Evolutionary conservation across 2,329 filamentous ascomycete species (phyloP).

Genomic region (Talaromyces atroroseus): DNA sequence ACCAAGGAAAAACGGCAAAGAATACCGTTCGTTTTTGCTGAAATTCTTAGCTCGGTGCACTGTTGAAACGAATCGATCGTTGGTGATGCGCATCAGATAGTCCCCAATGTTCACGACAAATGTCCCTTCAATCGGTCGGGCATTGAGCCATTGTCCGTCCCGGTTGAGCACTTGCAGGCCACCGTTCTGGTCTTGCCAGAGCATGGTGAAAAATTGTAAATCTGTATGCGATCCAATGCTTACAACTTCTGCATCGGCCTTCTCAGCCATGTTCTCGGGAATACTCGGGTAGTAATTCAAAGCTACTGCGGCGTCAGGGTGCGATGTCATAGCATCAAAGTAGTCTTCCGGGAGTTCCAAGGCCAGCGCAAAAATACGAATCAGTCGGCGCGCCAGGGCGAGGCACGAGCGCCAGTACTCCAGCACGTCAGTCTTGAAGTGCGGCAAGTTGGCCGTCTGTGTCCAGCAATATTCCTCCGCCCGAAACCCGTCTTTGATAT

Average conservation of each 20-base stretch:
- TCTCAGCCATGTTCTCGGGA: background rate
- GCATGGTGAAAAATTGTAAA: conserved; percentile 16
- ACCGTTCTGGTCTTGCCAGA: conserved; percentile 10
- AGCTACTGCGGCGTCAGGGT: conserved; percentile 11
- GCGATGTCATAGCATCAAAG: conserved; percentile 27
- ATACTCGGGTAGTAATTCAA: conserved; percentile 16
- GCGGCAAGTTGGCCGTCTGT: background rate
- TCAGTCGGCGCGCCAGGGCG: conserved; percentile 11
- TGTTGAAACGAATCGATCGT: conserved; percentile 13
- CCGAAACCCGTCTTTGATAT: background rate
- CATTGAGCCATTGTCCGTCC: conserved; percentile 17
- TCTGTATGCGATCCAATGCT: conserved; percentile 17
- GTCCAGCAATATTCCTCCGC: background rate
- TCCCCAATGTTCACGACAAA: conserved; percentile 16
- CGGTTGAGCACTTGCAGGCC: conserved; percentile 14
- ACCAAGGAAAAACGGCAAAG: conserved; percentile 13
- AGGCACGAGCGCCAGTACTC: conserved; percentile 13
- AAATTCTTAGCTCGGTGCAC: conserved; percentile 11
- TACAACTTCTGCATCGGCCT: background rate
- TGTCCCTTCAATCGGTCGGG: conserved; percentile 7
- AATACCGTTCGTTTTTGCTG: conserved; percentile 11
- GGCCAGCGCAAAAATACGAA: conserved; percentile 14
- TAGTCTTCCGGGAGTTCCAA: conserved; percentile 14
- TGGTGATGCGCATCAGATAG: conserved; percentile 13
- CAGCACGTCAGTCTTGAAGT: background rate